Percentiles rank a stretch among this genome's conserved stretches.
These are phyloP conservation scores for Rhynchospora tenuis DNA, from an alignment of 176 grass and related monocot species.

Conservation along the genomic window DNA sequence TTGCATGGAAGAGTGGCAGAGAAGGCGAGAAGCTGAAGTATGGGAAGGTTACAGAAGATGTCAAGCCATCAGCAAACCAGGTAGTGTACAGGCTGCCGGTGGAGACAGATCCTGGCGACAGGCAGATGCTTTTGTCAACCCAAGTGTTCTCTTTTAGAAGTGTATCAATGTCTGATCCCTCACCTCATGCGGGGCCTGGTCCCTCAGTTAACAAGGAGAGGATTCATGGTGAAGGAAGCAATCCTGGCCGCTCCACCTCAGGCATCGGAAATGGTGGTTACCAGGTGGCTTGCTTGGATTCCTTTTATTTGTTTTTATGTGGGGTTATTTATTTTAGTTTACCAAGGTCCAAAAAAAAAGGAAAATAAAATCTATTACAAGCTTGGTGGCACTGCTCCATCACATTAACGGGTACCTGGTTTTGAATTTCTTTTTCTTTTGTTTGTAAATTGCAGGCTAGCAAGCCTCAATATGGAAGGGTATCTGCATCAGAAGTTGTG, in stretches of 20 bases:
- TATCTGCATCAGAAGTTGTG: constrained; percentile 66
- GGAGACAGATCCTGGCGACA: constrained; percentile 59
- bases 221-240: constrained; percentile 26
- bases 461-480: not conserved
- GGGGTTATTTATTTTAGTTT: not conserved
- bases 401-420: not conserved
- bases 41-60: constrained; percentile 89
- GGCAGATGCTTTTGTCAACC: constrained; percentile 67
- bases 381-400: not conserved
- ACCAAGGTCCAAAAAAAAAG: not conserved
- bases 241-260: constrained; percentile 29
- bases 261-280: constrained; percentile 34
- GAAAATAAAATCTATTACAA: not conserved
- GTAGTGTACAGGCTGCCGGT: constrained; percentile 81
- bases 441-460: not conserved
- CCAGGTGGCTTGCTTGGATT: constrained; percentile 61
- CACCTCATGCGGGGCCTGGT: constrained; percentile 25
- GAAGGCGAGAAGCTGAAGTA: constrained; percentile 84
- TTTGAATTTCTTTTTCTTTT: not conserved
- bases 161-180: constrained; percentile 63
- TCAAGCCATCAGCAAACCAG: constrained; percentile 79
- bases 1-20: constrained; percentile 90
- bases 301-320: not conserved
- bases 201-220: constrained; percentile 30
- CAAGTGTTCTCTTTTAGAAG: constrained; percentile 90